Conservation (phyloP, 441 rosid genomes). For the Croton laevigatus region DNA sequence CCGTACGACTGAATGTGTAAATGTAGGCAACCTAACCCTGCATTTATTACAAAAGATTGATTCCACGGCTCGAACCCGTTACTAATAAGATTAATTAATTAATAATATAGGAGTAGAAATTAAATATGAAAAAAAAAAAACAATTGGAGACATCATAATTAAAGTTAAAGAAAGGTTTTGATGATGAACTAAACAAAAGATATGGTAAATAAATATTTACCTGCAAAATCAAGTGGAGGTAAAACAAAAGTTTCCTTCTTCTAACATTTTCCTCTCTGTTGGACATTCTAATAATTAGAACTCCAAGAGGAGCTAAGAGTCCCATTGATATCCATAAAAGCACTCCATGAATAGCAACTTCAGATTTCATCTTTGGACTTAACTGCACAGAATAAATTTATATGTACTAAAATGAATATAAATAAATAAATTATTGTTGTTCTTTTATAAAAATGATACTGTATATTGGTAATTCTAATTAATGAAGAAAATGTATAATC, state of each 20-base stretch:
- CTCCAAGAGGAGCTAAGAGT: conserved; percentile 72
- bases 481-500: neutral
- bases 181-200: conserved; percentile 33
- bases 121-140: conserved; percentile 1
- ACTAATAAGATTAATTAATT: conserved; percentile 4
- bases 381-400: conserved; percentile 26
- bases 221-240: conserved; percentile 66
- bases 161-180: conserved; percentile 37
- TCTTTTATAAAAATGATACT: no score
- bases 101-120: conserved; percentile 8
- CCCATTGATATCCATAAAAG: conserved; percentile 90
- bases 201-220: conserved; percentile 47
- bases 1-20: no score
- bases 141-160: conserved; percentile 45
- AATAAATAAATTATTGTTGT: no score
- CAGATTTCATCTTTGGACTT: conserved; percentile 47
- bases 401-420: no score
- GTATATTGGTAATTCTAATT: neutral
- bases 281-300: conserved; percentile 66
- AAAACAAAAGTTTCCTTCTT: conserved; percentile 47
- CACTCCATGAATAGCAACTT: conserved; percentile 69
- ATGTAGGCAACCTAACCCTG: no score
- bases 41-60: no score
- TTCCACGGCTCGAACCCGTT: no score
- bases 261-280: conserved; percentile 45